Evolutionary conservation across 495 filamentous ascomycete genomes (phyloP), one percentile per base, ranked within the genome.

Genomic region (Aspergillus cavernicola): DNA sequence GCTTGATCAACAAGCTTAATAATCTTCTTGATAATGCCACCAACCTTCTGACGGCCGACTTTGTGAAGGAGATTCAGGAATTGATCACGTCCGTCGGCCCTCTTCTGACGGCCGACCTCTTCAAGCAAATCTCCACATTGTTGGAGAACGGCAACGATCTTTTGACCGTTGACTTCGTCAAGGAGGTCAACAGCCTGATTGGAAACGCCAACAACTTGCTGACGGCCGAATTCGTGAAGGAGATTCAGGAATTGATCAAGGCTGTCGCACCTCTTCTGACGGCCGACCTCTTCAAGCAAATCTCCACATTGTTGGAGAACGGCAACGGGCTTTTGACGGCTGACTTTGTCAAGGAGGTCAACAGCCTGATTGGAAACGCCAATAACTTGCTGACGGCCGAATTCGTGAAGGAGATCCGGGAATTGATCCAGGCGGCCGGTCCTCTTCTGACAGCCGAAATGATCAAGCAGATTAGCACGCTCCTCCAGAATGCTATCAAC

Each of bases 11-110:
- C 20, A 57, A 69, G 56, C 20, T 69, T 9, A 54, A 54, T 8
- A 61, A 58, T 22, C 62, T 79, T 31, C 49, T 79, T 9, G 56
- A 60, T 32, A 68, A 70, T 29, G 56, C 70, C n/a, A 70, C 68
- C 41, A 55, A 60, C 11, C 63, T 79, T 15, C 52, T 79, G 29
- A 75, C 71, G 6, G 53, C 54, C 16, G 57, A 66, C 6, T 74
- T 75, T 42, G 72, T 77, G 28, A 63, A 74, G 40, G 62, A 75
- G 47, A 76, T 71, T 18, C 58, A 67, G 55, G 52, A 59, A 16
- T 59, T 75, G n/a, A 53, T 77, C 52, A 56, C 50, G 12, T 43
- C 54, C n/a, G 31, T 62, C 28, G 47, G 54, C n/a, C 61, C 61
- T 35, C 51, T 64, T 2, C 23, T 67, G 29, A 60, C 64, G 1